A percentile compares a stretch with the other conserved stretches of the same genome.
Conservation (phyloP, 495 filamentous ascomycete genomes). For the Xeromyces bisporus region DNA sequence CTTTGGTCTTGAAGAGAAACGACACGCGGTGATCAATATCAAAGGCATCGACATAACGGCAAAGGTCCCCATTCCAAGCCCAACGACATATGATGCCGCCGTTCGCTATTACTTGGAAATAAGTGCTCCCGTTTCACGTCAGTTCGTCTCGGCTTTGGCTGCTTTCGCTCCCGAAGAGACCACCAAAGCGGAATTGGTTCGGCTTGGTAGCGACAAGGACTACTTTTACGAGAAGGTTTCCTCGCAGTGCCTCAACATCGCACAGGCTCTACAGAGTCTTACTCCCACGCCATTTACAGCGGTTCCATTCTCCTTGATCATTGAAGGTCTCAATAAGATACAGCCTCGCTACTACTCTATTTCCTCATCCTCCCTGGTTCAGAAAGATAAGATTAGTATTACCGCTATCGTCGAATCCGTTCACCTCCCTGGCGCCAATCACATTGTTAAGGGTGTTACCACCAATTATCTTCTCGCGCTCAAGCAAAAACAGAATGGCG, state of each 20-base stretch:
- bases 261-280: conserved; percentile 65
- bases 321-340: conserved; percentile 85
- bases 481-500: conserved; percentile 93
- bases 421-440: conserved; percentile 54
- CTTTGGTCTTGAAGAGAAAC: conserved; percentile 58
- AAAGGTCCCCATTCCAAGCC: conserved; percentile 93
- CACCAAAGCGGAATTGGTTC: conserved; percentile 70
- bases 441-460: conserved; percentile 83
- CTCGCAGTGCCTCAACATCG: conserved; percentile 74
- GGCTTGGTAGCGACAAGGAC: conserved; percentile 83
- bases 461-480: conserved; percentile 95
- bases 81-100: conserved; percentile 89
- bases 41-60: conserved; percentile 90
- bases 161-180: conserved; percentile 78
- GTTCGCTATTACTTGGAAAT: conserved; percentile 96
- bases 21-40: conserved; percentile 69
- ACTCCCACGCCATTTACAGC: conserved; percentile 58
- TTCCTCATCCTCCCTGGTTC: conserved; percentile 86
- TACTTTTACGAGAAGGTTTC: conserved; percentile 84
- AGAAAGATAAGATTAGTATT: conserved; percentile 84
- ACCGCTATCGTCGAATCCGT: conserved; percentile 88
- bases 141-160: conserved; percentile 76
- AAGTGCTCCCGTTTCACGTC: conserved; percentile 85
- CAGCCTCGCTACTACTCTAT: conserved; percentile 99
- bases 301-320: conserved; percentile 85